phyloP scores from a whole-genome alignment of 768 basidiomycete genomes.

The Suillus placidus region DNA sequence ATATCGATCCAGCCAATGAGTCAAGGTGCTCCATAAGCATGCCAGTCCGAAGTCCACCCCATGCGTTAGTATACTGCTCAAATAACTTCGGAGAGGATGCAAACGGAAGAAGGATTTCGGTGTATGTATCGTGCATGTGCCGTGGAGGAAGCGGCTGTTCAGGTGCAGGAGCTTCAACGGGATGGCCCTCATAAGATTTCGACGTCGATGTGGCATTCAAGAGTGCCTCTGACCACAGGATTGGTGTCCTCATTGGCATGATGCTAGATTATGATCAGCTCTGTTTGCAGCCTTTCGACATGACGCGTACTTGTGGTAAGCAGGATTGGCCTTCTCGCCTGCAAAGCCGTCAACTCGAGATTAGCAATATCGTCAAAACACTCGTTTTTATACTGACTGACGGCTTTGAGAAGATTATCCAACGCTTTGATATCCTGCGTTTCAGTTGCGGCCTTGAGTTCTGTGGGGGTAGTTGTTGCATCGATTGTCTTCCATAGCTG shows the following conservation, averaged over 20 bases:
- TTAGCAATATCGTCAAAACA: background rate
- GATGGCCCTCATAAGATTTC: constrained; percentile 19
- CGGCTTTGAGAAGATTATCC: constrained; percentile 55
- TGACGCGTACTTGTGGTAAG: constrained; percentile 48
- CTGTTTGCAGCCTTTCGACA: background rate
- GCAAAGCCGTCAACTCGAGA: constrained; percentile 1
- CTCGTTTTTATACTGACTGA: constrained; percentile 49
- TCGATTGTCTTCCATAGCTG: background rate
- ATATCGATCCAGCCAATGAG: constrained; percentile 81
- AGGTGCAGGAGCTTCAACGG: constrained; percentile 16
- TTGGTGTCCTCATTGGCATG: constrained; percentile 56
- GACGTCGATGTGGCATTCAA: constrained; percentile 38
- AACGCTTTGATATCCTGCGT: constrained; percentile 60
- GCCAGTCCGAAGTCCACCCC: constrained; percentile 70
- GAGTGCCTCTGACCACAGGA: constrained; percentile 62
- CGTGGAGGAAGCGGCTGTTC: constrained; percentile 42
- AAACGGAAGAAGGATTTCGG: constrained; percentile 67
- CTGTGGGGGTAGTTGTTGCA: constrained; percentile 13
- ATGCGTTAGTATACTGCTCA: constrained; percentile 72
- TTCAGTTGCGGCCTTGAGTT: constrained; percentile 43
- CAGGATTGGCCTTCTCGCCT: constrained; percentile 58
- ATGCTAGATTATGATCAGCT: constrained; percentile 39
- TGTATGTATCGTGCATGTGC: constrained; percentile 73
- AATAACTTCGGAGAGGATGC: constrained; percentile 57
- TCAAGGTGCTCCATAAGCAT: constrained; percentile 82